These are phyloP conservation scores for Wallacemonas sp. DNA, from an alignment of 208 protist species.

Conservation along the genomic window DNA sequence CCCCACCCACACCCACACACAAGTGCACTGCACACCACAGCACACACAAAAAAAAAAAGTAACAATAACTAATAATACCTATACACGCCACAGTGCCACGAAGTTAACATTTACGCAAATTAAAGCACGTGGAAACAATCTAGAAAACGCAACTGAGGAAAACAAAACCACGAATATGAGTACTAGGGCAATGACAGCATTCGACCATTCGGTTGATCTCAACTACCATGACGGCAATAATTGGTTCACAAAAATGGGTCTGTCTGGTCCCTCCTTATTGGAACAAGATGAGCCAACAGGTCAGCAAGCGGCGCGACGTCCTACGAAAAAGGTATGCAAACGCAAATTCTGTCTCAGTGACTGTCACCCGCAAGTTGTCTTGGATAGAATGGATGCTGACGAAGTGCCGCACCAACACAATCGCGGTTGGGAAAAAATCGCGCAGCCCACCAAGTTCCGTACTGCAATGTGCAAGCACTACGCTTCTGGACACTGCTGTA, in stretches of 20 bases:
- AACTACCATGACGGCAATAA: too few species aligned
- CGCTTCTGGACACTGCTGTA: constrained; percentile 1
- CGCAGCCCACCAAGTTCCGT: constrained; percentile 6
- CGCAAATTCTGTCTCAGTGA: not conserved
- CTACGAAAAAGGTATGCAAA: not conserved
- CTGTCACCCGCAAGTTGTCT: not conserved
- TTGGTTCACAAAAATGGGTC: constrained; percentile 1
- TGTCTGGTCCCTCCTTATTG: not conserved
- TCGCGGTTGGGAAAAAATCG: not conserved
- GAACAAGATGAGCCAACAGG: not conserved
- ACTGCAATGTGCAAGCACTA: constrained; percentile 9
- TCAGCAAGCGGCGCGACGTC: not conserved
- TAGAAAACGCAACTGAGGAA: too few species aligned
- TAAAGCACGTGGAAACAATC: too few species aligned
- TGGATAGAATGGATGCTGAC: not conserved
- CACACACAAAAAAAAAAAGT: too few species aligned
- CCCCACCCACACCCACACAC: too few species aligned
- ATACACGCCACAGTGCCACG: too few species aligned
- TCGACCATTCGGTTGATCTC: too few species aligned
- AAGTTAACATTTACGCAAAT: too few species aligned
- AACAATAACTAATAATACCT: too few species aligned
- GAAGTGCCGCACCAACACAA: not conserved
- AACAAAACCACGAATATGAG: too few species aligned
- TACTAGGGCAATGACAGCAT: too few species aligned
- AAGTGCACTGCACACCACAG: too few species aligned